Evolutionary conservation across 768 basidiomycete genomes (phyloP), one percentile per base, ranked within the genome.

Genomic region (Dioszegia crocea): DNA sequence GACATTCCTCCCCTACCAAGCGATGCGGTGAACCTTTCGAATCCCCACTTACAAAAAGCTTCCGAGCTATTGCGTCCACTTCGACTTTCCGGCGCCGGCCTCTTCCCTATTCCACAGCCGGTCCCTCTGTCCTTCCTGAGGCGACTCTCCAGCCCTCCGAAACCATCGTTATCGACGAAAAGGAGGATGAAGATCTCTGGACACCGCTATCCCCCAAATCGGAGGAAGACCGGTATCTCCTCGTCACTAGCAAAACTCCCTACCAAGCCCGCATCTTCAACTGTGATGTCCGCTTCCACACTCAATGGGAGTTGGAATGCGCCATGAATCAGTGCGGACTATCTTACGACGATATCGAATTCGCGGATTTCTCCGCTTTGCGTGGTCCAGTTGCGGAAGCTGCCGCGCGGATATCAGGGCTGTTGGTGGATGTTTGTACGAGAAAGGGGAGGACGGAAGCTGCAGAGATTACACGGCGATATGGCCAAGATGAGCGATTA

Each of bases 221-320:
- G 4, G 57, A 58, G 12, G 38, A 26, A 2, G 47, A 58, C 27
- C 46, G 57, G 9, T 49, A 43, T 30, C 39, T 61, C 54, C 39
- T 41, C 19, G 41, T 63, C 31, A 41, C 55, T 29, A 57, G 52
- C 6, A 51, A 38, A 5, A 48, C 43, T 29, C 31, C 23, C 3
- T 70, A 70, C 33, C 65, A 62, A 46, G 52, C 48, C 2, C 21
- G 47, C 11, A 24, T 63, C 0, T 56, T 63, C 45, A 51, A 55
- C 21, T 36, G 48, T 10, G 60, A 56, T 29, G 31, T 72, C 24
- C 53, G 43, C 19, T 68, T 62, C 39, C 60, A 63, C 27, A 57
- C 65, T n/a, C 70, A 67, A 58, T 68, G 65, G 67, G 63, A 68
- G 31, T 40, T 68, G 12, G 54, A 66, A 14, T 10, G 58, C 19